Evolutionary conservation across 2,329 filamentous ascomycete species (phyloP).

Genomic region (Claviceps sp.): DNA sequence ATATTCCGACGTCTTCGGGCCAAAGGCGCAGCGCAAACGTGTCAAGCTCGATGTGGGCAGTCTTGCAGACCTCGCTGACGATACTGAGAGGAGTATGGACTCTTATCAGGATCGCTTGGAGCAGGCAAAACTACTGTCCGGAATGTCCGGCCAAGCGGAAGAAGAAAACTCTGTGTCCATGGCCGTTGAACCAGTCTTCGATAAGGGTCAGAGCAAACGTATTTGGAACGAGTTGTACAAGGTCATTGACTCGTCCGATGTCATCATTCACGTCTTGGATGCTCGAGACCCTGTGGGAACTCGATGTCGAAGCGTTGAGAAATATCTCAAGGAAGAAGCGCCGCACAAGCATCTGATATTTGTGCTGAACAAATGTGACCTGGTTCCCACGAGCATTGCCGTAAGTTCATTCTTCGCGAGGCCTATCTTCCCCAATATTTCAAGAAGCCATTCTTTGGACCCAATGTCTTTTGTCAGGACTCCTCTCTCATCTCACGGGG

Average conservation of each 20-base stretch:
- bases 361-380: constrained; percentile 43
- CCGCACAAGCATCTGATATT: constrained; percentile 79
- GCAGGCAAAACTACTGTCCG: constrained; percentile 63
- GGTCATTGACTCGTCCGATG: constrained; percentile 89
- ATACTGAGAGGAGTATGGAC: constrained; percentile 69
- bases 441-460: constrained; percentile 18
- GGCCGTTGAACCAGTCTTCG: constrained; percentile 77
- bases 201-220: constrained; percentile 86
- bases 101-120: constrained; percentile 70
- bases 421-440: constrained; percentile 1
- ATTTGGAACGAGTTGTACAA: constrained; percentile 97
- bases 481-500: constrained; percentile 59
- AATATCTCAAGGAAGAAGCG: constrained; percentile 84
- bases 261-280: constrained; percentile 89
- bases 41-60: constrained; percentile 77
- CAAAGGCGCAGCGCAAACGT: constrained; percentile 83
- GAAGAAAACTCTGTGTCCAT: constrained; percentile 39
- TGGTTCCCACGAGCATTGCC: constrained; percentile 83
- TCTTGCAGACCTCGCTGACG: constrained; percentile 68
- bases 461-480: constrained; percentile 79
- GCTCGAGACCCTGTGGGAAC: constrained; percentile 83
- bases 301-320: constrained; percentile 64
- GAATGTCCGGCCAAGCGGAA: constrained; percentile 43
- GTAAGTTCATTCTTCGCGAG: constrained; percentile 51
- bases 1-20: constrained; percentile 81